Base-by-base conservation (phyloP, 208 protist species). In the Trypanosoma platydactyli region DNA sequence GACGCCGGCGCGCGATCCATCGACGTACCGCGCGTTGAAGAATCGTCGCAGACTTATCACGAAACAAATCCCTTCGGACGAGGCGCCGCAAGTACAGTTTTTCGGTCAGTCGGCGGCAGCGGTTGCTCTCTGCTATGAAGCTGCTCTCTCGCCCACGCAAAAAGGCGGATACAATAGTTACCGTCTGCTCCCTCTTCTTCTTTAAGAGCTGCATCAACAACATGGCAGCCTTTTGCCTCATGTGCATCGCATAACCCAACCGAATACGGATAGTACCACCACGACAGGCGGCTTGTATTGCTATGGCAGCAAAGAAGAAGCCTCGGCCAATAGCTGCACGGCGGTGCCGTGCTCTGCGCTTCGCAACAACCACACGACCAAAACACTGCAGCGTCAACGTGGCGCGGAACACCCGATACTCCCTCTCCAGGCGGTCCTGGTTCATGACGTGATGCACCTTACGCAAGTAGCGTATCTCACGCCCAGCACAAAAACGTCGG, bases 391-490 rank as follows among this genome's bases (percentile, higher is more conserved):
- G 52, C 11, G 18, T 50, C 30, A 77, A 50, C 7, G 72, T 67
- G 24, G 76, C 69, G 27, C 63, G 46, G 56, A 76, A 89, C 24
- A 54, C 33, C 0, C 22, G 40, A 9, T 60, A 66, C 55, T 92
- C 86, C 4, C 33, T 30, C 5, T 66, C 76, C 12, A 87, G 46
- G 7, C 86, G 77, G 9, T 86, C 83, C 29, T 68, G 59, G 35
- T 73, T 49, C 7, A 70, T 63, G 6, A 79, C 86, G 18, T 61
- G 45, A 20, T 71, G 71, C 13, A 84, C 54, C 16, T 76, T 46
- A 18, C 86, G 76, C 20, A 92, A 61, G 54, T 89, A 89, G 38
- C 83, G 81, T 13, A 69, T 78, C 65, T 87, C 81, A 18, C 78
- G 75, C 0, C 73, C 73, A 1, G 83, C 81, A 33, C 51, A 24